Percentiles rank a stretch among this genome's conserved stretches.
These are phyloP conservation scores for Leptographium lundbergii DNA, from an alignment of 2,329 filamentous ascomycete genomes.

Conservation along the genomic window DNA sequence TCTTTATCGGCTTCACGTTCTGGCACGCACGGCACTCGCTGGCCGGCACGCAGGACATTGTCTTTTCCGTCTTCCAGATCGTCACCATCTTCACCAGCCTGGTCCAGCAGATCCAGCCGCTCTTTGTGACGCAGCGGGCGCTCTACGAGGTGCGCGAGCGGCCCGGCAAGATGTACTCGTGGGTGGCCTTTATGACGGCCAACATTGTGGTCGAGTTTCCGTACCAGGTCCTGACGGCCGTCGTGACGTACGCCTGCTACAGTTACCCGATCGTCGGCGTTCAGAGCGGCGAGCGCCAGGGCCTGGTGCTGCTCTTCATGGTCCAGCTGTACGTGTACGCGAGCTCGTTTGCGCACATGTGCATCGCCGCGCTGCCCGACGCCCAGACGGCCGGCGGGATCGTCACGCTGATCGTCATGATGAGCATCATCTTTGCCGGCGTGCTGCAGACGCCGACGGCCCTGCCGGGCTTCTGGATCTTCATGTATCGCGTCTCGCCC, in stretches of 20 bases:
- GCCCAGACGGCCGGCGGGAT: slow-evolving; percentile 54
- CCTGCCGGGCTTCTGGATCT: slow-evolving; percentile 62
- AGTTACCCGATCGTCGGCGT: slow-evolving; percentile 66
- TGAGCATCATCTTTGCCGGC: slow-evolving; percentile 45
- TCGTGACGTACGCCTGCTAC: slow-evolving; percentile 54
- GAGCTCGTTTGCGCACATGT: slow-evolving; percentile 60
- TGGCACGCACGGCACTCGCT: slow-evolving; percentile 56
- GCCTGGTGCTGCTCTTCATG: slow-evolving; percentile 50
- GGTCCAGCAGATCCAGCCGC: slow-evolving; percentile 70
- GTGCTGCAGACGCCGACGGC: slow-evolving; percentile 46
- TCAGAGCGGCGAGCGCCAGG: slow-evolving; percentile 42
- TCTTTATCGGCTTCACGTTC: slow-evolving; percentile 79
- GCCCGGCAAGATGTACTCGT: slow-evolving; percentile 71
- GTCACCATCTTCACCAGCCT: slow-evolving; percentile 69
- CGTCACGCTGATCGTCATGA: slow-evolving; percentile 44
- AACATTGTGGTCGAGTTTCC: slow-evolving; percentile 76
- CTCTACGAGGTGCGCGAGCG: slow-evolving; percentile 78
- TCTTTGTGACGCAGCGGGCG: slow-evolving; percentile 68
- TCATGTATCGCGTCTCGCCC: slow-evolving; percentile 59
- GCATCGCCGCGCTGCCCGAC: slow-evolving; percentile 55
- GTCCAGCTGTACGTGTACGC: slow-evolving; percentile 58
- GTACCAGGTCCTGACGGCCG: slow-evolving; percentile 63
- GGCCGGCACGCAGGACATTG: slow-evolving; percentile 71
- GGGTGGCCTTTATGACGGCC: slow-evolving; percentile 72
- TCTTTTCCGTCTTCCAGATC: slow-evolving; percentile 77